These are phyloP conservation scores for Acacia concinna DNA, from an alignment of 331 rosid species.

Conservation along the genomic window DNA sequence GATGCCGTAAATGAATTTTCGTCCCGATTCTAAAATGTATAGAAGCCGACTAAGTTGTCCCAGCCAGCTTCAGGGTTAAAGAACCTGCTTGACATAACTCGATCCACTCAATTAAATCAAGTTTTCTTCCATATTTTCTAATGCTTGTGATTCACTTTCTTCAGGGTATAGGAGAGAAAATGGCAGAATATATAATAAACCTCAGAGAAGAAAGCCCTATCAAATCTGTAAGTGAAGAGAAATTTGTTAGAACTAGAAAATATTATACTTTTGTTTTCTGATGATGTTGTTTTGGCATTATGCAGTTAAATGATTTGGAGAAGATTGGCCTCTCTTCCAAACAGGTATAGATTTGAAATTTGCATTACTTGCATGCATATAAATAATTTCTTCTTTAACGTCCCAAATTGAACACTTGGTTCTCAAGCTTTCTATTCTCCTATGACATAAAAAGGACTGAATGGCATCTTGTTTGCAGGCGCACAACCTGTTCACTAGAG, in stretches of 20 bases:
- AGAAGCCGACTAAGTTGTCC: not conserved
- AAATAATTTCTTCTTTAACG: not conserved
- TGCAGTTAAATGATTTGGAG: constrained; percentile 84
- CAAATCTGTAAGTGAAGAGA: constrained; percentile 62
- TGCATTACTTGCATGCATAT: not conserved
- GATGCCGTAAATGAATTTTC: constrained; percentile 6
- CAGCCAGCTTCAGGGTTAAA: not conserved
- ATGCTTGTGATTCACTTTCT: constrained; percentile 18
- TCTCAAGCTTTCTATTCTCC: not conserved
- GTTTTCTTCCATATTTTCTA: constrained; percentile 16
- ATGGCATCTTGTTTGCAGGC: constrained; percentile 42
- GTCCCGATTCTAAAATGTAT: not conserved
- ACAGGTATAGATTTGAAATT: constrained; percentile 52
- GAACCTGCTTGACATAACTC: not conserved
- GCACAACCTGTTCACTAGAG: constrained; percentile 62
- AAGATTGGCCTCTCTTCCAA: constrained; percentile 87
- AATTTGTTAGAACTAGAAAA: not conserved
- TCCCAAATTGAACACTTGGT: not conserved
- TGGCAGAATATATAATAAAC: constrained; percentile 80
- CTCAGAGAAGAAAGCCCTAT: constrained; percentile 82
- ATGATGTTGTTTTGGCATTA: constrained; percentile 34
- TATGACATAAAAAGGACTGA: constrained; percentile 3
- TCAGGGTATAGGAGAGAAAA: constrained; percentile 86
- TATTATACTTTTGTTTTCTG: constrained; percentile 1
- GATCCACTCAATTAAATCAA: not conserved